Evolutionary conservation across 148 eudicot species (phyloP).

Genomic region (Camellia japonica): DNA sequence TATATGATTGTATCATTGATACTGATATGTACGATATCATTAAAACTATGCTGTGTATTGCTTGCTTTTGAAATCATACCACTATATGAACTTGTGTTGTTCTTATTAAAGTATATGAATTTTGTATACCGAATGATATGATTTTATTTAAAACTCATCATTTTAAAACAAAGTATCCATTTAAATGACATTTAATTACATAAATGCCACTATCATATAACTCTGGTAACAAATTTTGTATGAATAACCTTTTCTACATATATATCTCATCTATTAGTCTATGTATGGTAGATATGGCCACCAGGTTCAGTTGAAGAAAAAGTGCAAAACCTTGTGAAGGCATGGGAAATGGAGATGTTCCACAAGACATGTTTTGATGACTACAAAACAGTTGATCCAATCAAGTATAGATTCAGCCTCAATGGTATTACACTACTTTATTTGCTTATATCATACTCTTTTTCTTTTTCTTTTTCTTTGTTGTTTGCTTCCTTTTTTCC

Average conservation of each 20-base stretch:
- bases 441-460: neutral
- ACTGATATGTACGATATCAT: too few relatives aligned
- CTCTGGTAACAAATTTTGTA: too few relatives aligned
- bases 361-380: conserved; percentile 55
- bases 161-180: too few relatives aligned
- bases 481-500: too few relatives aligned
- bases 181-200: too few relatives aligned
- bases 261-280: neutral
- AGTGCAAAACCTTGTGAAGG: conserved; percentile 74
- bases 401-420: conserved; percentile 34
- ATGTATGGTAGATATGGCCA: conserved; percentile 51
- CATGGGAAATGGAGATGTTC: conserved; percentile 81
- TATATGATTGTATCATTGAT: too few relatives aligned
- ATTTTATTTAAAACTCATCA: too few relatives aligned
- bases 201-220: too few relatives aligned
- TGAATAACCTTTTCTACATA: neutral
- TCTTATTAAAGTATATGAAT: neutral
- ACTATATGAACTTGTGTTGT: too few relatives aligned
- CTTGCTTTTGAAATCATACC: too few relatives aligned
- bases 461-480: too few relatives aligned
- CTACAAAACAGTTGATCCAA: conserved; percentile 52
- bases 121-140: neutral
- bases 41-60: too few relatives aligned
- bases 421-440: conserved; percentile 32
- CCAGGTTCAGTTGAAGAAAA: conserved; percentile 71